A percentile compares a stretch with the other conserved stretches of the same genome.
Conservation (phyloP, 2,329 filamentous ascomycete genomes). For the Hypoxylon sp. region DNA sequence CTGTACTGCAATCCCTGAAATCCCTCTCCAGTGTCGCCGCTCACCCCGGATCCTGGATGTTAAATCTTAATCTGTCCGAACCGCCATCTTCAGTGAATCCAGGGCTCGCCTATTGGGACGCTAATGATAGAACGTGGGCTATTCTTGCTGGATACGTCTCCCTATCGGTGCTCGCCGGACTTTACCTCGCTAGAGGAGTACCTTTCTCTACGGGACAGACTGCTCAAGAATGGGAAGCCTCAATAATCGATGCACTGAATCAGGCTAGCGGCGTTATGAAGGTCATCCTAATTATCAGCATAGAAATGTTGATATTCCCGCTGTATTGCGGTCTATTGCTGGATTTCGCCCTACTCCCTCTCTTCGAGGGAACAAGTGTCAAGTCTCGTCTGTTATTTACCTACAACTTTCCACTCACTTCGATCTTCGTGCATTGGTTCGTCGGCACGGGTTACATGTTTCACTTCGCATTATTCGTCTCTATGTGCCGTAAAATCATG, state of each 20-base stretch:
- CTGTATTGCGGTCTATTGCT: slow-evolving; percentile 94
- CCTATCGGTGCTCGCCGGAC: slow-evolving; percentile 78
- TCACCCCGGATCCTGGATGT: slow-evolving; percentile 71
- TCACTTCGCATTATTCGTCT: slow-evolving; percentile 97
- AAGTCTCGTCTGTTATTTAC: slow-evolving; percentile 85
- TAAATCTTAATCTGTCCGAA: slow-evolving; percentile 66
- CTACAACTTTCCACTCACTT: slow-evolving; percentile 84
- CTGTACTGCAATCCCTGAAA: slow-evolving; percentile 50
- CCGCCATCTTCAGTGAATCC: slow-evolving; percentile 63
- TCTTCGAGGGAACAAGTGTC: slow-evolving; percentile 87
- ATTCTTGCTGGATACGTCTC: slow-evolving; percentile 86
- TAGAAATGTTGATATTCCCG: slow-evolving; percentile 98
- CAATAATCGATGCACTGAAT: slow-evolving; percentile 84
- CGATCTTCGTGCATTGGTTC: slow-evolving; percentile 98
- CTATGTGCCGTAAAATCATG: slow-evolving; percentile 99
- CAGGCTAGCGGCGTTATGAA: slow-evolving; percentile 98
- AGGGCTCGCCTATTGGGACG: slow-evolving; percentile 76
- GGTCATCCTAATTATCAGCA: slow-evolving; percentile 97
- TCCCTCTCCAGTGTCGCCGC: slow-evolving; percentile 57
- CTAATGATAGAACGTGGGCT: slow-evolving; percentile 76
- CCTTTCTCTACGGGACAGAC: slow-evolving; percentile 73
- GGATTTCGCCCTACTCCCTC: slow-evolving; percentile 87
- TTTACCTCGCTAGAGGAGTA: slow-evolving; percentile 83
- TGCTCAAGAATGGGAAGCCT: slow-evolving; percentile 78
- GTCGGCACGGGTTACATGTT: slow-evolving; percentile 99